Evolutionary conservation across 805 yeast genomes (phyloP).

Genomic region (Kodamaea kaohsiungensis): DNA sequence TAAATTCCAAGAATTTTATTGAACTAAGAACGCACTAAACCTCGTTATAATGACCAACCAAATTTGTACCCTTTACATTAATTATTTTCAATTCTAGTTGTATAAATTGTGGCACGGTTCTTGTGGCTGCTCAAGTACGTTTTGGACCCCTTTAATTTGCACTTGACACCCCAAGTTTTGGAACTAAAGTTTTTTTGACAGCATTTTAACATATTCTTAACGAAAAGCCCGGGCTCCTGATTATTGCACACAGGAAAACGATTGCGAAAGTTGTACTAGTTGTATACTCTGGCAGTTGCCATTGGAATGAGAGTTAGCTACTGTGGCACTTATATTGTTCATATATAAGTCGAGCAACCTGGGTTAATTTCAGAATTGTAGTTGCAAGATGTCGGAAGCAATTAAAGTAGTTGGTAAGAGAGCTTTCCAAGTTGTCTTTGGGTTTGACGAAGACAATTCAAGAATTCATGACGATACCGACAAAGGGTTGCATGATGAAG

Average conservation of each 20-base stretch:
- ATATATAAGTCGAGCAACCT: too few relatives aligned
- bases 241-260: neutral
- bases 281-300: neutral
- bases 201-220: neutral
- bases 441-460: constrained; percentile 9
- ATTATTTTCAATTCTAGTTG: neutral
- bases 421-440: constrained; percentile 7
- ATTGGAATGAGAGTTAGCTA: neutral
- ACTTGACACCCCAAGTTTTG: neutral
- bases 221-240: neutral
- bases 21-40: neutral
- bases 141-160: neutral
- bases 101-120: neutral
- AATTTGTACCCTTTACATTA: neutral
- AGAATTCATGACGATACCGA: constrained; percentile 7
- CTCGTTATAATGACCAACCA: neutral
- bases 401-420: neutral
- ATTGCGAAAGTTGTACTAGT: neutral
- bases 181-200: neutral
- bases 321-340: neutral
- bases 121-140: neutral
- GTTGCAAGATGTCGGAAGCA: neutral
- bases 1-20: neutral
- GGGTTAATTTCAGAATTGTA: too few relatives aligned
- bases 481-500: constrained; percentile 8